Percentiles rank a stretch among this genome's conserved stretches.
Evolutionary conservation across 1,284 basidiomycete genomes (phyloP).

Genomic region (Malassezia nana): DNA sequence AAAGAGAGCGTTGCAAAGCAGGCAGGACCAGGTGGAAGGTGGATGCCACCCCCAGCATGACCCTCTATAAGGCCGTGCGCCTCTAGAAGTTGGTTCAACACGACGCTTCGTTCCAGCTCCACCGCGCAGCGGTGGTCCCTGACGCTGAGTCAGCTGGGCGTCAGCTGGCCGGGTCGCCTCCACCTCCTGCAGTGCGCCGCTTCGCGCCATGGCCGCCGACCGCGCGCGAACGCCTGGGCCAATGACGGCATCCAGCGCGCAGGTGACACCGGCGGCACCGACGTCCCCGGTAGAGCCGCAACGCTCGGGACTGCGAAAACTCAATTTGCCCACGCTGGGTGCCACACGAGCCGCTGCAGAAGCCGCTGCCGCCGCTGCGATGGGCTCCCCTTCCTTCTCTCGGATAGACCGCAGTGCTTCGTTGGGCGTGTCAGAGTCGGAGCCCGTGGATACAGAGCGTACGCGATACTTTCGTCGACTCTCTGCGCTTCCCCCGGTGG

Average conservation of each 20-base stretch:
- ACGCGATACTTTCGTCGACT: slow-evolving; percentile 81
- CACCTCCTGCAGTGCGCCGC: no score
- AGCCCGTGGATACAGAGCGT: slow-evolving; percentile 55
- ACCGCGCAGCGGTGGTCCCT: slow-evolving; percentile 5
- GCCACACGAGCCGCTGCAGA: slow-evolving; percentile 37
- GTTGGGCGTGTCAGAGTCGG: slow-evolving; percentile 53
- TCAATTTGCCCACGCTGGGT: slow-evolving; percentile 33
- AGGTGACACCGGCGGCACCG: background rate
- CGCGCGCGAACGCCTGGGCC: no score
- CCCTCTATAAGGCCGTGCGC: background rate
- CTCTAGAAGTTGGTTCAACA: slow-evolving; percentile 7
- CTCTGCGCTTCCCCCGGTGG: slow-evolving; percentile 61
- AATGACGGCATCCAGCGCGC: no score
- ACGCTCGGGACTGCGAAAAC: slow-evolving; percentile 25
- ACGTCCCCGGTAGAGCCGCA: background rate
- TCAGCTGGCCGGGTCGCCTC: no score
- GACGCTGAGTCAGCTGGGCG: background rate
- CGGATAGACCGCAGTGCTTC: background rate
- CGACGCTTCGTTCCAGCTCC: slow-evolving; percentile 1
- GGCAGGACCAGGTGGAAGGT: background rate
- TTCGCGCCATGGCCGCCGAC: no score
- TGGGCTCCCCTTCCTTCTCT: background rate
- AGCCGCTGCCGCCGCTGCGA: slow-evolving; percentile 26
- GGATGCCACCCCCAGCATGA: background rate
- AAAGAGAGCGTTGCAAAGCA: background rate